A percentile compares a stretch with the other conserved stretches of the same genome.
These are phyloP conservation scores for Fusarium marasasianum DNA, from an alignment of 2,329 filamentous ascomycete species.

Conservation along the genomic window DNA sequence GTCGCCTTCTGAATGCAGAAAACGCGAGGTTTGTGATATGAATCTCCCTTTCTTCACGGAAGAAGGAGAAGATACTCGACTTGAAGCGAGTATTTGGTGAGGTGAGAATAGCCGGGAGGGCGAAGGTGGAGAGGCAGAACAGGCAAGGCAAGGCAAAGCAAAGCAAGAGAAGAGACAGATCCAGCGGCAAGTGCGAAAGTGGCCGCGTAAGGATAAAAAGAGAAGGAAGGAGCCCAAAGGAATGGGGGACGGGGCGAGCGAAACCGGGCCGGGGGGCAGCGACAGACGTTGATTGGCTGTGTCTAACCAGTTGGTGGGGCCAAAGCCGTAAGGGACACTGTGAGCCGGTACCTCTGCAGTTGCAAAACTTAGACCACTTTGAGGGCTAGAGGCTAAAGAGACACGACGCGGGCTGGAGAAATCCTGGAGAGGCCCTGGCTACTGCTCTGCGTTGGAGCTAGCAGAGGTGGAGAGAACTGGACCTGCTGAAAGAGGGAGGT, in stretches of 20 bases:
- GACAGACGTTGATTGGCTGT: conserved; percentile 15
- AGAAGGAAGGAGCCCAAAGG: conserved; percentile 30
- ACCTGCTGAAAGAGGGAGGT: conserved; percentile 35
- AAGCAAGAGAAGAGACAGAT: conserved; percentile 23
- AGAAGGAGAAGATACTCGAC: conserved; percentile 24
- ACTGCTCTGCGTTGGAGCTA: conserved; percentile 7
- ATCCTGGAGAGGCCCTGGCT: conserved; percentile 26
- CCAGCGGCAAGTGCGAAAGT: conserved; percentile 31
- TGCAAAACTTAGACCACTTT: background rate
- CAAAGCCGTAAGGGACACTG: conserved; percentile 37
- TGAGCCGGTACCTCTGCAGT: conserved; percentile 38
- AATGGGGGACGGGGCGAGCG: conserved; percentile 32
- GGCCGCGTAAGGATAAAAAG: conserved; percentile 36
- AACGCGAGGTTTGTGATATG: background rate
- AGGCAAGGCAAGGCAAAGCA: conserved; percentile 27
- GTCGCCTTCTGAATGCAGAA: conserved; percentile 9
- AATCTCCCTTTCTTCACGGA: conserved; percentile 8
- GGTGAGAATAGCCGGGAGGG: conserved; percentile 37
- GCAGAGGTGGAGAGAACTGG: conserved; percentile 10
- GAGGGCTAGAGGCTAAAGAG: background rate
- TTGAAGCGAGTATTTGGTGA: conserved; percentile 26
- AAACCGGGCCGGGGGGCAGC: conserved; percentile 21
- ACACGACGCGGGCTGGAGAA: conserved; percentile 19
- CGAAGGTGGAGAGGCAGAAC: conserved; percentile 34
- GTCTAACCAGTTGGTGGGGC: background rate